Conservation (phyloP, 2,329 filamentous ascomycete genomes). For the Cordyceps cicadae region DNA sequence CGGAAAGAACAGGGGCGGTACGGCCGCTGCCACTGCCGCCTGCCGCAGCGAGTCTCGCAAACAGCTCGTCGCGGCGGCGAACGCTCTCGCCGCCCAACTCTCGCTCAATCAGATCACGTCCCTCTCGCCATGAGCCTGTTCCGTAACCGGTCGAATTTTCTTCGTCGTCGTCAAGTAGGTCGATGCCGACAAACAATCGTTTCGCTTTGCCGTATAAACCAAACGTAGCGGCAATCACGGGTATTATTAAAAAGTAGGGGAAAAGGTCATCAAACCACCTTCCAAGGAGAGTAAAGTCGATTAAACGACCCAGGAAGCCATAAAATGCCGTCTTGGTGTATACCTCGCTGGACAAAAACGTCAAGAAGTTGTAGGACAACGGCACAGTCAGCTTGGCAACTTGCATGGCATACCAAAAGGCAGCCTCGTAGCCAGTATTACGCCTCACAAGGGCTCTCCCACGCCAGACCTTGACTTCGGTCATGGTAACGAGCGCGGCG, state of each 20-base stretch:
- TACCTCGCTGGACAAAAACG: slow-evolving; percentile 66
- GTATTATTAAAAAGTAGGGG: slow-evolving; percentile 77
- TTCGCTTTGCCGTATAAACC: slow-evolving; percentile 80
- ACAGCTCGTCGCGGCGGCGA: slow-evolving; percentile 38
- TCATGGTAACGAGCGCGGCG: slow-evolving; percentile 78
- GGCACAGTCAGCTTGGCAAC: slow-evolving; percentile 89
- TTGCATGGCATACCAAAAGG: slow-evolving; percentile 92
- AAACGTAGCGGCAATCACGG: slow-evolving; percentile 78
- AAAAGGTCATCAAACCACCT: slow-evolving; percentile 82
- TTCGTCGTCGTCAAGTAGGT: slow-evolving; percentile 69
- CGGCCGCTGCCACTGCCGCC: slow-evolving; percentile 21
- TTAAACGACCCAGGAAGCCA: slow-evolving; percentile 71
- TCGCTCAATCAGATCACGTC: slow-evolving; percentile 79
- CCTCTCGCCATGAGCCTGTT: slow-evolving; percentile 82
- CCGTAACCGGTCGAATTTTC: slow-evolving; percentile 59
- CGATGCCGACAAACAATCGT: slow-evolving; percentile 67
- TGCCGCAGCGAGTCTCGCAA: slow-evolving; percentile 24
- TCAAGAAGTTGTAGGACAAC: slow-evolving; percentile 92
- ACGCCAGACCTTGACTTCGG: slow-evolving; percentile 95
- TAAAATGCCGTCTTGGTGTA: slow-evolving; percentile 79
- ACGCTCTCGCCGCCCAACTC: slow-evolving; percentile 63
- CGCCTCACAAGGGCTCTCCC: slow-evolving; percentile 82
- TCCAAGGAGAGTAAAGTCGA: slow-evolving; percentile 75
- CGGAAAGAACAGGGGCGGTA: slow-evolving; percentile 38
- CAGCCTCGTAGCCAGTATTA: slow-evolving; percentile 86